phyloP scores from a whole-genome alignment of 768 basidiomycete genomes.

The Tylopilus cervinicoccineus region DNA sequence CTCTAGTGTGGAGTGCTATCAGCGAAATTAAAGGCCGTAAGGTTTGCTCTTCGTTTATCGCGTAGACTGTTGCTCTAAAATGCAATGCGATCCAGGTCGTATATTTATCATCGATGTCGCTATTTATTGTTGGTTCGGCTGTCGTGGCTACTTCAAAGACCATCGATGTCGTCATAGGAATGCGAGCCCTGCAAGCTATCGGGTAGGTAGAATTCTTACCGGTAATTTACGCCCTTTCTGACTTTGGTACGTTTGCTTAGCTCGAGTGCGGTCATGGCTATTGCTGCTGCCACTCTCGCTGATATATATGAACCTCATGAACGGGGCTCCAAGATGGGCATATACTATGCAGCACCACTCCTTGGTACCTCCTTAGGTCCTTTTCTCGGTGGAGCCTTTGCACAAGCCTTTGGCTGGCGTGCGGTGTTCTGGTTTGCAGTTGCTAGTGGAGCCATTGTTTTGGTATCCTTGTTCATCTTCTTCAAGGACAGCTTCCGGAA shows the following conservation, averaged over 20 bases:
- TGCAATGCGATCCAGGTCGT: slow-evolving; percentile 38
- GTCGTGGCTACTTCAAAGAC: slow-evolving; percentile 55
- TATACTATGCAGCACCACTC: slow-evolving; percentile 78
- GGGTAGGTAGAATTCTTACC: slow-evolving; percentile 38
- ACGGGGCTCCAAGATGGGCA: slow-evolving; percentile 77
- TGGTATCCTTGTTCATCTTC: slow-evolving; percentile 54
- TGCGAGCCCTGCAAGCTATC: slow-evolving; percentile 60
- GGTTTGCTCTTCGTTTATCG: slow-evolving; percentile 30
- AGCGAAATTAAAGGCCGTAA: slow-evolving; percentile 78
- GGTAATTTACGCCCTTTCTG: neutral
- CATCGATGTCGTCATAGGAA: slow-evolving; percentile 58
- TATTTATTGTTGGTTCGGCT: slow-evolving; percentile 55
- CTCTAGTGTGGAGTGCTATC: slow-evolving; percentile 64
- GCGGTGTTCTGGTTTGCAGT: slow-evolving; percentile 82
- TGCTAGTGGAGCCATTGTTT: slow-evolving; percentile 51
- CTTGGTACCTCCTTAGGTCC: slow-evolving; percentile 68
- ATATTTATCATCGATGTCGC: slow-evolving; percentile 48
- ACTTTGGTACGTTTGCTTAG: slow-evolving; percentile 27
- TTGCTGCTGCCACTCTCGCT: slow-evolving; percentile 76
- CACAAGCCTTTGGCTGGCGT: slow-evolving; percentile 72
- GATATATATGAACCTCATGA: slow-evolving; percentile 79
- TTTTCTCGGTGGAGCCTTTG: slow-evolving; percentile 64
- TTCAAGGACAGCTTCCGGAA: slow-evolving; percentile 82
- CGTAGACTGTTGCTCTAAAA: neutral
- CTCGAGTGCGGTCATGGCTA: slow-evolving; percentile 62